These are phyloP conservation scores for Rachicladosporium sp. DNA, from an alignment of 2,329 filamentous ascomycete genomes.

Conservation along the genomic window DNA sequence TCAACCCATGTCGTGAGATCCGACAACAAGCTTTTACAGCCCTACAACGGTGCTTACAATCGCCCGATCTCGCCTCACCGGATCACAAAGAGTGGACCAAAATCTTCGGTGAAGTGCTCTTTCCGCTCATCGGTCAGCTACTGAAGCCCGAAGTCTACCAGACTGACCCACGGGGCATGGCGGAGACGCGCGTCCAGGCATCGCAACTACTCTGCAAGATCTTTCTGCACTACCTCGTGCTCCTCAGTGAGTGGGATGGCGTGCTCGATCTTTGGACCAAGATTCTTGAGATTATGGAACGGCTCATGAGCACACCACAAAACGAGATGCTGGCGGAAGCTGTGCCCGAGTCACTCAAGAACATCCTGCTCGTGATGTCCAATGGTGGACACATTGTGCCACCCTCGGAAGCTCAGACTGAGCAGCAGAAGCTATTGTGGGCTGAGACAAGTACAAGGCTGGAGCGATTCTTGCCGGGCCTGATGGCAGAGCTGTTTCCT, in stretches of 20 bases:
- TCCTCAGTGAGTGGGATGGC: constrained; percentile 73
- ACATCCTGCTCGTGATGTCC: constrained; percentile 89
- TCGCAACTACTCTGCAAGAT: constrained; percentile 89
- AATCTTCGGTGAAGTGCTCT: constrained; percentile 87
- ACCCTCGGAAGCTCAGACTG: constrained; percentile 36
- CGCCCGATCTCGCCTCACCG: constrained; percentile 67
- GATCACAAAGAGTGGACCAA: constrained; percentile 79
- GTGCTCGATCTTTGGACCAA: constrained; percentile 86
- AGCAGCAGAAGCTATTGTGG: constrained; percentile 44
- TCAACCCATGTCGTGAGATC: constrained; percentile 87
- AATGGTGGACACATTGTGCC: constrained; percentile 74
- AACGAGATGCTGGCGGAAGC: constrained; percentile 75
- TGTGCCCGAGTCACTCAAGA: constrained; percentile 89
- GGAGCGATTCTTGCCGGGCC: constrained; percentile 46
- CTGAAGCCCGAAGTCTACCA: constrained; percentile 93
- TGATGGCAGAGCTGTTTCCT: constrained; percentile 49
- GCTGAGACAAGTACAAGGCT: constrained; percentile 48
- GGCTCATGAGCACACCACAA: constrained; percentile 90
- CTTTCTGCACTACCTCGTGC: constrained; percentile 82
- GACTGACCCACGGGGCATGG: constrained; percentile 83
- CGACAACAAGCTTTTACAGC: constrained; percentile 77
- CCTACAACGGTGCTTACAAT: constrained; percentile 74
- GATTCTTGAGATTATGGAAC: constrained; percentile 89
- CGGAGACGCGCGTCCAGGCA: constrained; percentile 83
- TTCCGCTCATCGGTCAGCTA: constrained; percentile 75